Percentiles rank a stretch among this genome's conserved stretches.
Evolutionary conservation across 768 basidiomycete species (phyloP).

Genomic region (Butyriboletus loyo): DNA sequence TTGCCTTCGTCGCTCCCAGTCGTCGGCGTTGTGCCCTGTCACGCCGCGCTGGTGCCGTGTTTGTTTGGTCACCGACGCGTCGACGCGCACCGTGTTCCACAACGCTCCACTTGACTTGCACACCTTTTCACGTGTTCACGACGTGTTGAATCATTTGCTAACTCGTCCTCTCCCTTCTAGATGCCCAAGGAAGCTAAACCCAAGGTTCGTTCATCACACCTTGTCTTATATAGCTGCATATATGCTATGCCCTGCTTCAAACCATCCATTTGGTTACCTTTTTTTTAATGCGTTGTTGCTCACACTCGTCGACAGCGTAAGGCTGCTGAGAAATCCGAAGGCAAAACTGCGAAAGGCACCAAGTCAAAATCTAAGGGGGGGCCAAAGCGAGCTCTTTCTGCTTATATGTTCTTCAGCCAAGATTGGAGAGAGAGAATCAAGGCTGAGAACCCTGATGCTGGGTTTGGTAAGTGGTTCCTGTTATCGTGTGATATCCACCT

Average conservation of each 20-base stretch:
- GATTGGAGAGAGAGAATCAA: slow-evolving; percentile 96
- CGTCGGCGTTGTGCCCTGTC: slow-evolving; percentile 29
- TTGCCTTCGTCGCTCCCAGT: slow-evolving; percentile 7
- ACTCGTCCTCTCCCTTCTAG: slow-evolving; percentile 38
- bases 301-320: slow-evolving; percentile 51
- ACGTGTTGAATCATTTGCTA: slow-evolving; percentile 41
- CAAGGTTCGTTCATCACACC: slow-evolving; percentile 46
- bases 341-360: slow-evolving; percentile 48
- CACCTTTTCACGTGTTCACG: slow-evolving; percentile 29
- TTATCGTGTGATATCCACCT: slow-evolving; percentile 1
- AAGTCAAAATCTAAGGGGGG: slow-evolving; percentile 67
- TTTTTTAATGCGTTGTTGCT: slow-evolving; percentile 10
- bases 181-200: slow-evolving; percentile 82
- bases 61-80: slow-evolving; percentile 42
- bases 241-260: slow-evolving; percentile 14
- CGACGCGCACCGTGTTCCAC: slow-evolving; percentile 29
- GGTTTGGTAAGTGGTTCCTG: slow-evolving; percentile 63
- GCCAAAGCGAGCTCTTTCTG: slow-evolving; percentile 90
- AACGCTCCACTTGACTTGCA: slow-evolving; percentile 28
- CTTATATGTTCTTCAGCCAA: slow-evolving; percentile 99
- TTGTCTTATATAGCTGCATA: slow-evolving; percentile 14
- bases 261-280: not conserved
- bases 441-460: slow-evolving; percentile 90
- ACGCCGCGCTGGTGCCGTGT: slow-evolving; percentile 20
- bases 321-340: slow-evolving; percentile 69